These are phyloP conservation scores for Yamadazyma membranifaciens DNA, from an alignment of 1,139 yeast genomes.

Conservation along the genomic window DNA sequence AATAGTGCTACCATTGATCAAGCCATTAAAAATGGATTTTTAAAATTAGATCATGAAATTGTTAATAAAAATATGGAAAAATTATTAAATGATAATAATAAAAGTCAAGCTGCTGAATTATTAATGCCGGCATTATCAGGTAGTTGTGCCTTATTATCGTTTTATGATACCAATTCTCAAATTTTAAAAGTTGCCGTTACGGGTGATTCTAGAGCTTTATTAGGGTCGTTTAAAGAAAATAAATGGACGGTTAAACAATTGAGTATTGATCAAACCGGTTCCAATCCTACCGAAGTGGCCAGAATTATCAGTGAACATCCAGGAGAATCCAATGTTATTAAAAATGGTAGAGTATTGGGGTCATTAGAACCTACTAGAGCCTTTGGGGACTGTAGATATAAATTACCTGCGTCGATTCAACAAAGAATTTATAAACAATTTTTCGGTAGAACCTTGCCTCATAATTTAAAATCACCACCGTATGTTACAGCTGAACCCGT, in stretches of 20 bases:
- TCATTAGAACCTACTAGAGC: constrained; percentile 96
- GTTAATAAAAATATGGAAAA: constrained; percentile 72
- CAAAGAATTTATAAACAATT: constrained; percentile 70
- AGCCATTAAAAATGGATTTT: constrained; percentile 80
- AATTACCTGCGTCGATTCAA: constrained; percentile 73
- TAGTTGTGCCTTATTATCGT: constrained; percentile 85
- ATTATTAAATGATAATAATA: constrained; percentile 62
- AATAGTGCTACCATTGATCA: constrained; percentile 68
- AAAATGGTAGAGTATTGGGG: constrained; percentile 90
- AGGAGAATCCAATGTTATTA: constrained; percentile 76
- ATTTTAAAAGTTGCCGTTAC: constrained; percentile 87
- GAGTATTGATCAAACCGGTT: constrained; percentile 92
- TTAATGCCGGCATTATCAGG: constrained; percentile 95
- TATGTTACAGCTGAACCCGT: constrained; percentile 97
- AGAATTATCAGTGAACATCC: constrained; percentile 89
- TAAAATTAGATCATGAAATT: constrained; percentile 81
- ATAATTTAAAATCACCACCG: constrained; percentile 83
- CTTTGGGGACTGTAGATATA: constrained; percentile 95
- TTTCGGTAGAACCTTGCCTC: constrained; percentile 82
- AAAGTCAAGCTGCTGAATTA: constrained; percentile 64
- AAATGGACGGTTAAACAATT: constrained; percentile 87
- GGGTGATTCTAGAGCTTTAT: constrained; percentile 92
- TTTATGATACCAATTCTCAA: constrained; percentile 75
- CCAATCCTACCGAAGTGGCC: constrained; percentile 82
- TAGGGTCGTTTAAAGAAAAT: constrained; percentile 71